phyloP scores from a whole-genome alignment of 2,329 filamentous ascomycete species.

The Aurifilum marmelostoma region DNA sequence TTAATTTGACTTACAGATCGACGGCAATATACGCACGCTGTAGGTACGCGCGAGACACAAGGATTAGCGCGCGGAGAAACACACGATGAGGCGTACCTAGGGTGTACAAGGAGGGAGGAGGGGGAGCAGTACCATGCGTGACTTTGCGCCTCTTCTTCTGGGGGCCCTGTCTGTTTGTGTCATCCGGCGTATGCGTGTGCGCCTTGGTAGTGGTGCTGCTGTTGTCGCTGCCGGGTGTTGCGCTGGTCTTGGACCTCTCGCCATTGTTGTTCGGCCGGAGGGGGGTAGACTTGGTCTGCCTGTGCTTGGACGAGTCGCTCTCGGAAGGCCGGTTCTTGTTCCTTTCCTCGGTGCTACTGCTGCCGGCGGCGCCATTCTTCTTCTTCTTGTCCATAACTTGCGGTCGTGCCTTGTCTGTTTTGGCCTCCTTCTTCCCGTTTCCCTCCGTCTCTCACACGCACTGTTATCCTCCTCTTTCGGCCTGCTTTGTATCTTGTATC shows the following conservation, averaged over 20 bases:
- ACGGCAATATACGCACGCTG: slow-evolving; percentile 87
- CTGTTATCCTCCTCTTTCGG: background rate
- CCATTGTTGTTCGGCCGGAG: slow-evolving; percentile 19
- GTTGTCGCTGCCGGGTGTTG: slow-evolving; percentile 27
- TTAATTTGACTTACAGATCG: slow-evolving; percentile 76
- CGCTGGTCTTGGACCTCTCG: slow-evolving; percentile 23
- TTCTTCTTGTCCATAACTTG: slow-evolving; percentile 39
- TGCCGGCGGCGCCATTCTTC: slow-evolving; percentile 40
- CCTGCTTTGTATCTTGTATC: slow-evolving; percentile 7
- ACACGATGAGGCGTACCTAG: slow-evolving; percentile 32
- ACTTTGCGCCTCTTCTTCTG: slow-evolving; percentile 88
- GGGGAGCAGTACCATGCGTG: slow-evolving; percentile 72
- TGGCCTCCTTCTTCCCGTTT: background rate
- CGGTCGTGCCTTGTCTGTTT: slow-evolving; percentile 19
- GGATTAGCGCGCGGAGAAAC: slow-evolving; percentile 31
- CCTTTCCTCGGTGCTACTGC: slow-evolving; percentile 33
- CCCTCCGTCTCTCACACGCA: background rate
- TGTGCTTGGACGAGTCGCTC: slow-evolving; percentile 42
- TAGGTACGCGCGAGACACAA: slow-evolving; percentile 47
- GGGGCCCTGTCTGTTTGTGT: slow-evolving; percentile 48
- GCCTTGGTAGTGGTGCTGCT: slow-evolving; percentile 28
- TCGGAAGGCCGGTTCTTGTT: slow-evolving; percentile 46
- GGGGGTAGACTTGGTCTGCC: slow-evolving; percentile 29
- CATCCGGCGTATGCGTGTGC: slow-evolving; percentile 37
- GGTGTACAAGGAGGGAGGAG: slow-evolving; percentile 28